These are phyloP conservation scores for Poronia punctata DNA, from an alignment of 495 filamentous ascomycete species.

Conservation along the genomic window DNA sequence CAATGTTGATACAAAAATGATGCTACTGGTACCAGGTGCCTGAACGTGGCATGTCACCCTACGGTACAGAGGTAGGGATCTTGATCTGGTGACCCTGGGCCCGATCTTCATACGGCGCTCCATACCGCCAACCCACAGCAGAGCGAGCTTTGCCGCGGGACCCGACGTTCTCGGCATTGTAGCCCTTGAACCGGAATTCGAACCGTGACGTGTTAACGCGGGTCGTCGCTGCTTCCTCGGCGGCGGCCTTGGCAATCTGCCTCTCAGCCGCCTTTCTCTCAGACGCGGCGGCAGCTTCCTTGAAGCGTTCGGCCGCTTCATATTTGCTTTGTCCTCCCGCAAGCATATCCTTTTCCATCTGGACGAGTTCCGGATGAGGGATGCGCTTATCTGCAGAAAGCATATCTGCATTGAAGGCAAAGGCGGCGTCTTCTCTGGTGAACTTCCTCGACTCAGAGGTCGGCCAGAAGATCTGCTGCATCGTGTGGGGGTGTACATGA, in stretches of 20 bases:
- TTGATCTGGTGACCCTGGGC: conserved; percentile 34
- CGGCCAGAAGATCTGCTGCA: conserved; percentile 82
- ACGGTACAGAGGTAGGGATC: conserved; percentile 40
- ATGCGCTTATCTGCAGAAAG: conserved; percentile 81
- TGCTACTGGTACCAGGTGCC: background rate
- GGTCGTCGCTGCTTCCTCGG: conserved; percentile 38
- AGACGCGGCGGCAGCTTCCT: conserved; percentile 25
- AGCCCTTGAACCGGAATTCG: conserved; percentile 73
- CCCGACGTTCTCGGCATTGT: conserved; percentile 41
- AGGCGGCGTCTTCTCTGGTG: conserved; percentile 81
- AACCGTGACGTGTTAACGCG: conserved; percentile 48
- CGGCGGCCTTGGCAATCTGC: conserved; percentile 34
- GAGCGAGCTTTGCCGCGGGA: conserved; percentile 40
- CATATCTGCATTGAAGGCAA: conserved; percentile 65
- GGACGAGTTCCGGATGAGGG: conserved; percentile 78
- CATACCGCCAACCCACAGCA: conserved; percentile 56
- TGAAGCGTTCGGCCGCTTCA: conserved; percentile 31
- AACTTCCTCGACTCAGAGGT: conserved; percentile 84
- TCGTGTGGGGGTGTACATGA: conserved; percentile 69
- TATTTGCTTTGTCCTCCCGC: conserved; percentile 23
- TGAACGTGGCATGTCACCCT: background rate
- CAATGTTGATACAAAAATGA: conserved; percentile 16
- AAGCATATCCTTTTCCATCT: conserved; percentile 47
- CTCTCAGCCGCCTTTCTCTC: conserved; percentile 27
- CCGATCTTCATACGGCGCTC: conserved; percentile 43